Evolutionary conservation across 2,329 filamentous ascomycete species (phyloP).

Genomic region (Epichloe hybrida): DNA sequence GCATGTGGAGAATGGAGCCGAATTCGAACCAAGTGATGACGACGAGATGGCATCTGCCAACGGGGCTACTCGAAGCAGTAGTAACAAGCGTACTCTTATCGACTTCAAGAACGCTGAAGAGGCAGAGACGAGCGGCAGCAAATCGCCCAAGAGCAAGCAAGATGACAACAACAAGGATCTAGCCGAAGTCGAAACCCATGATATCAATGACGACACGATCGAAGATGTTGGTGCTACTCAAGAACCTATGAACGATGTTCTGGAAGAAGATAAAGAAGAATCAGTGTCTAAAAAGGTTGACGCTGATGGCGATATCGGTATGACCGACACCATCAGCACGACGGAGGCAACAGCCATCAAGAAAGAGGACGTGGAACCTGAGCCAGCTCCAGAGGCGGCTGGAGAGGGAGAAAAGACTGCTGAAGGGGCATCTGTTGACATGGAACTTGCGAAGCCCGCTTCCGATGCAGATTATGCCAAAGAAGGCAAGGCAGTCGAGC

Average conservation of each 20-base stretch:
- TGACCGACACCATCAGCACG: conserved; percentile 26
- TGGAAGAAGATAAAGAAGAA: conserved; percentile 5
- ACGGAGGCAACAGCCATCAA: conserved; percentile 23
- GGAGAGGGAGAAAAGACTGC: conserved; percentile 18
- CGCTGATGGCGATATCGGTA: conserved; percentile 37
- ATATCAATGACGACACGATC: conserved; percentile 27
- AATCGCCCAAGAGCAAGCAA: conserved; percentile 21
- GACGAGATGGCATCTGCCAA: conserved; percentile 66
- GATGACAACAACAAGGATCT: conserved; percentile 17
- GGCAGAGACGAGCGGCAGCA: conserved; percentile 24
- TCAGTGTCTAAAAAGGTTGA: conserved; percentile 24
- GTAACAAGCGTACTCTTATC: conserved; percentile 35
- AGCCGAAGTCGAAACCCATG: conserved; percentile 19
- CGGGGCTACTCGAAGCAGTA: conserved; percentile 47
- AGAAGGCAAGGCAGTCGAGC: conserved; percentile 11
- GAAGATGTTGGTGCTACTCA: conserved; percentile 26
- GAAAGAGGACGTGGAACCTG: conserved; percentile 24
- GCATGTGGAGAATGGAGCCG: conserved; percentile 59
- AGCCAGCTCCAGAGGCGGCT: conserved; percentile 19
- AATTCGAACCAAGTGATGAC: conserved; percentile 79
- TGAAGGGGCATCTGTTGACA: conserved; percentile 11
- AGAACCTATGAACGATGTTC: conserved; percentile 15
- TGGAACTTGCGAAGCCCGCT: conserved; percentile 7
- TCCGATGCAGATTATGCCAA: conserved; percentile 1
- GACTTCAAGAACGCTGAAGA: conserved; percentile 34